Conservation (phyloP, 139 green algal species). For the Coccomyxa sp. region DNA sequence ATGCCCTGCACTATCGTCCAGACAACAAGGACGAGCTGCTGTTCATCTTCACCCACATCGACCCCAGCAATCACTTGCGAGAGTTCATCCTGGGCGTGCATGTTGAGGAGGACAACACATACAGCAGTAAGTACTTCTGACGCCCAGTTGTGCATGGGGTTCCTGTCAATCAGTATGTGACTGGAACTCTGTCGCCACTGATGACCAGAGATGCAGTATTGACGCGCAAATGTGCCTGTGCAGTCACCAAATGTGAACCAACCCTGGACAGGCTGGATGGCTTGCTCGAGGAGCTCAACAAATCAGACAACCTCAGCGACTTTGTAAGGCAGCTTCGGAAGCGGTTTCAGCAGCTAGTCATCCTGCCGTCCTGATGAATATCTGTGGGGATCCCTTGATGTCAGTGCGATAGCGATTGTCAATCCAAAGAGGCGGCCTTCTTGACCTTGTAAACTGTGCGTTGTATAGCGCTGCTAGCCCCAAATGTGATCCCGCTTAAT, state of each 20-base stretch:
- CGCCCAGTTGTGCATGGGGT: background rate
- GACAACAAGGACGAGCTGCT: background rate
- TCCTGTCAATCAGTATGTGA: background rate
- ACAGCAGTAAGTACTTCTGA: background rate
- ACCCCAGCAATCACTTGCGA: background rate
- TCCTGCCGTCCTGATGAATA: too few species aligned
- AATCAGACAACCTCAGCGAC: background rate
- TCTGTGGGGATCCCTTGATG: too few species aligned
- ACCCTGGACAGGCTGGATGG: background rate
- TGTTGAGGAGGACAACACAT: background rate
- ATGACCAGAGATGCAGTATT: background rate
- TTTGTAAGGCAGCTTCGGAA: background rate
- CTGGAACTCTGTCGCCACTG: background rate
- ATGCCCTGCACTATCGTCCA: background rate
- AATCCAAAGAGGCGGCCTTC: too few species aligned
- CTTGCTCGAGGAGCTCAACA: background rate
- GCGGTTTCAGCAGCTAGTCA: background rate
- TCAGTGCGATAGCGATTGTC: too few species aligned
- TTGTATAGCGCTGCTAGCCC: too few species aligned
- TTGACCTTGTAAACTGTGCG: too few species aligned
- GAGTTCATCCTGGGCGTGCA: background rate
- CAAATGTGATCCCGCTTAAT: too few species aligned
- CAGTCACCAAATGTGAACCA: background rate
- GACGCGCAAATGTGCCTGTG: background rate
- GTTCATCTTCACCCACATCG: background rate